A percentile compares a stretch with the other conserved stretches of the same genome.
These are phyloP conservation scores for Colletotrichum paranaense DNA, from an alignment of 2,329 filamentous ascomycete species.

Conservation along the genomic window DNA sequence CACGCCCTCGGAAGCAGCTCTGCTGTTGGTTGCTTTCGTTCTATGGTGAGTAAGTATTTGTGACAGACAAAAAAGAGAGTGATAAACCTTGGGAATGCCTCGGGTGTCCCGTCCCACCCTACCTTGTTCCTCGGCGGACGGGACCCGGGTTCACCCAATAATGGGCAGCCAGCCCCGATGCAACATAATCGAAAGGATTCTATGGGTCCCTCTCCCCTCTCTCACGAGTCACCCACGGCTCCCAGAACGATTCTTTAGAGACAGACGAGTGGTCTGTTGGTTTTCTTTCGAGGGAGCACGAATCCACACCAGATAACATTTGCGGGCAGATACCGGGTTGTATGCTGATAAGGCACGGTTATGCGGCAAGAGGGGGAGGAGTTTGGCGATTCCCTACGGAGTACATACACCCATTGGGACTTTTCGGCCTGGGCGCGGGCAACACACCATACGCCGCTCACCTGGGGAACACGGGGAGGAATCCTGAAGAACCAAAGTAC, in stretches of 20 bases:
- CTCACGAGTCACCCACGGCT: not conserved
- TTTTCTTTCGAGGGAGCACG: not conserved
- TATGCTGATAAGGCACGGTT: slow-evolving; percentile 1
- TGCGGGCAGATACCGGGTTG: not conserved
- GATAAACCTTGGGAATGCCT: not conserved
- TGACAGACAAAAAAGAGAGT: not conserved
- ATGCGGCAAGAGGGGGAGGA: not conserved
- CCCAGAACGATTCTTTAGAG: not conserved
- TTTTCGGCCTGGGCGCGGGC: not conserved
- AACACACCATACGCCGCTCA: not conserved
- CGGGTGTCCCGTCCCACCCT: not conserved
- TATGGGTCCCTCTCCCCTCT: not conserved
- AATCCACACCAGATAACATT: not conserved
- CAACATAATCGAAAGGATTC: not conserved
- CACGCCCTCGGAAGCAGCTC: not conserved
- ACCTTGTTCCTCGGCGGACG: not conserved
- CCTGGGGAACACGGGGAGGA: not conserved
- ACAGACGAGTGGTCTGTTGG: not conserved
- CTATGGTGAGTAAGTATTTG: not conserved
- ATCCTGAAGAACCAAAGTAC: too few relatives aligned
- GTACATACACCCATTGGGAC: not conserved
- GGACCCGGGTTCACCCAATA: not conserved
- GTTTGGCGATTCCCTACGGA: not conserved
- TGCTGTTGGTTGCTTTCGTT: not conserved
- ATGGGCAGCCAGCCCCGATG: not conserved